phyloP scores from a whole-genome alignment of 495 filamentous ascomycete genomes.

The Daldinia grandis region DNA sequence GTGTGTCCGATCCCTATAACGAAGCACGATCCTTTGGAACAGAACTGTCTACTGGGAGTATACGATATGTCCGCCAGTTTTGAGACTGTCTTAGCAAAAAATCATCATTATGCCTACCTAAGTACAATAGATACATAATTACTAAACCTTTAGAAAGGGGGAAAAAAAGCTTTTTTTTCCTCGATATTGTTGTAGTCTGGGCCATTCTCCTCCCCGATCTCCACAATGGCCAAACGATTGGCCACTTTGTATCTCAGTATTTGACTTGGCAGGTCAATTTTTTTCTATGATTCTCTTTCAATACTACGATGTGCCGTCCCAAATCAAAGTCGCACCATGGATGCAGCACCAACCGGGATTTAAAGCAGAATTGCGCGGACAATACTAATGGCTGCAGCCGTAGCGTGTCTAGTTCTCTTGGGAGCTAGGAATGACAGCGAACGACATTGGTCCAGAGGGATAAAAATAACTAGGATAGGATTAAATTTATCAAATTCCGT shows the following conservation, averaged over 20 bases:
- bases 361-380: slow-evolving; percentile 23
- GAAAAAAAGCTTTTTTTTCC: slow-evolving; percentile 9
- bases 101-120: slow-evolving; percentile 2
- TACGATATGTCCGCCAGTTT: slow-evolving; percentile 4
- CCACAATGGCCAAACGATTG: slow-evolving; percentile 32
- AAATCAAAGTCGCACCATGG: slow-evolving; percentile 6
- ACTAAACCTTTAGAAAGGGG: background rate
- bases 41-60: background rate
- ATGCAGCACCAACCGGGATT: slow-evolving; percentile 21
- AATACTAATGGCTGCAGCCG: slow-evolving; percentile 14
- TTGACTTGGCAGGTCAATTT: slow-evolving; percentile 28
- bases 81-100: background rate
- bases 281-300: background rate
- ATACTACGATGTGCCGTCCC: background rate
- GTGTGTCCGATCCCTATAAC: slow-evolving; percentile 6
- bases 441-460: background rate
- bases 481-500: background rate
- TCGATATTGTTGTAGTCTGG: slow-evolving; percentile 28
- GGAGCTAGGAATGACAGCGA: background rate
- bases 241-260: slow-evolving; percentile 12
- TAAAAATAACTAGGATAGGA: background rate
- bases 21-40: slow-evolving; percentile 13
- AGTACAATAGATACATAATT: background rate
- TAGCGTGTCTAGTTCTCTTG: background rate
- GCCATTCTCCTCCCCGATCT: slow-evolving; percentile 16